These are phyloP conservation scores for Schizochytrium sp. DNA, from an alignment of 108 stramenopile species.

Conservation along the genomic window DNA sequence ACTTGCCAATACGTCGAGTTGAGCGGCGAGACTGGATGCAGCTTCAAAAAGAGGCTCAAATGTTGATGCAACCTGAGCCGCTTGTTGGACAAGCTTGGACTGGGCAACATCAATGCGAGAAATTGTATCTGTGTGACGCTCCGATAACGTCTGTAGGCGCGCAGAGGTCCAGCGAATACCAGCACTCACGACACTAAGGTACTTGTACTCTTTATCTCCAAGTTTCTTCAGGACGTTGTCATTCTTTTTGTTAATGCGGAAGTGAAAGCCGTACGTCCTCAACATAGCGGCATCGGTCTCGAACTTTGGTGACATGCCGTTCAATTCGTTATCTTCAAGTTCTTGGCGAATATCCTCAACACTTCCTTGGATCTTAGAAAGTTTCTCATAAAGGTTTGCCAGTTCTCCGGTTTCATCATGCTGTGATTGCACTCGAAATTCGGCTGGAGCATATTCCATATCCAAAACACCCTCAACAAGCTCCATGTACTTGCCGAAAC, in stretches of 20 bases:
- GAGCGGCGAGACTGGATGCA: background rate
- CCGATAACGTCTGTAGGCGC: background rate
- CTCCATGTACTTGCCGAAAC: slow-evolving; percentile 51
- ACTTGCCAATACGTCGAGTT: slow-evolving; percentile 70
- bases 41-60: slow-evolving; percentile 53
- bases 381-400: slow-evolving; percentile 21
- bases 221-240: slow-evolving; percentile 42
- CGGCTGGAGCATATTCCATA: slow-evolving; percentile 36
- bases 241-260: slow-evolving; percentile 12
- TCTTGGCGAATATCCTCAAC: slow-evolving; percentile 3
- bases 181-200: slow-evolving; percentile 35
- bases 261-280: slow-evolving; percentile 56
- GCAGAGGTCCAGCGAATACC: slow-evolving; percentile 37
- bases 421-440: slow-evolving; percentile 31
- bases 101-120: background rate
- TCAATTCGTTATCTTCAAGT: slow-evolving; percentile 5
- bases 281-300: slow-evolving; percentile 55
- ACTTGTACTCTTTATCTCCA: background rate
- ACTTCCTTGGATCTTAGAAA: background rate
- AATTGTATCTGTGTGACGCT: background rate
- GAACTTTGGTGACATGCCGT: slow-evolving; percentile 10
- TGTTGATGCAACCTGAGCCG: slow-evolving; percentile 4
- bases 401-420: slow-evolving; percentile 42
- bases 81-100: slow-evolving; percentile 12
- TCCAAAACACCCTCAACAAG: slow-evolving; percentile 42